phyloP scores from a whole-genome alignment of 2,329 filamentous ascomycete species.

The Neonectria hederae region DNA sequence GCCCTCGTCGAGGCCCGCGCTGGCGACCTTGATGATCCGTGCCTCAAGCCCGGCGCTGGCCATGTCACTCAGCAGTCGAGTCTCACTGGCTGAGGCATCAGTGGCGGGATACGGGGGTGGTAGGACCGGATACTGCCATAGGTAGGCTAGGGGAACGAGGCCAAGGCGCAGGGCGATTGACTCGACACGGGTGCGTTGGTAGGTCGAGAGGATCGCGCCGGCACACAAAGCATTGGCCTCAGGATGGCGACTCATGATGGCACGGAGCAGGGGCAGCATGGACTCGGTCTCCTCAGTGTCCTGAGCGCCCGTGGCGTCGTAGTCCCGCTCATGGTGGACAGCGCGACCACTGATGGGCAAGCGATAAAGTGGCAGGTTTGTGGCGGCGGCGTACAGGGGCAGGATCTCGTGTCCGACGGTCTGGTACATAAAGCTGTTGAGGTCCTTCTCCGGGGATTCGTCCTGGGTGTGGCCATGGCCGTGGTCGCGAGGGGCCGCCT shows the following conservation, averaged over 20 bases:
- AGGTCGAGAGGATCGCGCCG: slow-evolving; percentile 92
- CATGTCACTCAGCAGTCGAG: slow-evolving; percentile 83
- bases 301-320: slow-evolving; percentile 53
- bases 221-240: slow-evolving; percentile 87
- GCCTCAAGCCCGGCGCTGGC: slow-evolving; percentile 79
- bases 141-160: slow-evolving; percentile 81
- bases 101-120: slow-evolving; percentile 55
- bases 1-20: slow-evolving; percentile 82
- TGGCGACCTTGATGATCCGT: slow-evolving; percentile 95
- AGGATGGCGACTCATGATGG: slow-evolving; percentile 75
- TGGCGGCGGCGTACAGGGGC: slow-evolving; percentile 82
- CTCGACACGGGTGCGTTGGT: slow-evolving; percentile 96
- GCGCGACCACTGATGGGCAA: slow-evolving; percentile 78
- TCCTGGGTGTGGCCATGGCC: slow-evolving; percentile 7
- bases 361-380: slow-evolving; percentile 85
- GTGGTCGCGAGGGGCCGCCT: slow-evolving; percentile 13
- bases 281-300: slow-evolving; percentile 87
- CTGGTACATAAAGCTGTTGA: slow-evolving; percentile 99
- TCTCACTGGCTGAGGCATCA: slow-evolving; percentile 55
- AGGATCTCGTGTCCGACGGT: slow-evolving; percentile 91
- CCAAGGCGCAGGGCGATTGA: slow-evolving; percentile 87
- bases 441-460: slow-evolving; percentile 57
- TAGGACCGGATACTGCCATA: slow-evolving; percentile 90
- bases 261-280: slow-evolving; percentile 77
- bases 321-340: slow-evolving; percentile 76